Percentiles rank a stretch among this genome's conserved stretches.
Evolutionary conservation across 345 rosid species (phyloP).

Genomic region (Aegle marmelos): DNA sequence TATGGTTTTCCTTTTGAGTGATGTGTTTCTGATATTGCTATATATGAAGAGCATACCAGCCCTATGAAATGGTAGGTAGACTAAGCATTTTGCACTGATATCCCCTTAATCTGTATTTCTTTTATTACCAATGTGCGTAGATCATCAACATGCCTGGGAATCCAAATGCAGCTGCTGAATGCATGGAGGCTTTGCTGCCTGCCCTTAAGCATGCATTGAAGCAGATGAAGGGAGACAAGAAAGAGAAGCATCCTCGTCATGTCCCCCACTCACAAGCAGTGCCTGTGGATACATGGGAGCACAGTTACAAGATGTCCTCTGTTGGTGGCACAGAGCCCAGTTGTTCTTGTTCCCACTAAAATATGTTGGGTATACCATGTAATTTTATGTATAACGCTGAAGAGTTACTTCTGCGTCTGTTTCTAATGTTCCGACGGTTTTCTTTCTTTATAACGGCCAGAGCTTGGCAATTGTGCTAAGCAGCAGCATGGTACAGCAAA

Average conservation of each 20-base stretch:
- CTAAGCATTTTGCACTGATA: background rate
- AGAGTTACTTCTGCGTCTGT: background rate
- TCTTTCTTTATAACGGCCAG: background rate
- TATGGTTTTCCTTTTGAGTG: background rate
- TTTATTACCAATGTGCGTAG: conserved; percentile 28
- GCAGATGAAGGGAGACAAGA: conserved; percentile 91
- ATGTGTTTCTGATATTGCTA: background rate
- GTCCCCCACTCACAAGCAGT: conserved; percentile 64
- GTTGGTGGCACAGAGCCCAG: conserved; percentile 23
- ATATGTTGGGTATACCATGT: background rate
- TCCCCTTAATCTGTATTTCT: background rate
- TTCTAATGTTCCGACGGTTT: background rate
- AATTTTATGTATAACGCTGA: background rate
- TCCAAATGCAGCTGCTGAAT: conserved; percentile 91
- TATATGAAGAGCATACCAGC: background rate
- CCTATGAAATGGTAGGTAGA: background rate
- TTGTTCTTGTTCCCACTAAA: conserved; percentile 60
- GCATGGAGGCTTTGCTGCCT: conserved; percentile 88
- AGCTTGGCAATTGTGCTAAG: background rate
- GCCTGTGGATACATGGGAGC: conserved; percentile 65
- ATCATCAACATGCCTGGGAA: conserved; percentile 98
- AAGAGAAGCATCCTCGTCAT: conserved; percentile 90
- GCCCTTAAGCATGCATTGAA: conserved; percentile 84
- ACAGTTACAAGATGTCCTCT: conserved; percentile 58
- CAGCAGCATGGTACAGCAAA: too few relatives aligned